Evolutionary conservation across 2,329 filamentous ascomycete genomes (phyloP).

Genomic region (Paecilomyces dactylethromorphus): DNA sequence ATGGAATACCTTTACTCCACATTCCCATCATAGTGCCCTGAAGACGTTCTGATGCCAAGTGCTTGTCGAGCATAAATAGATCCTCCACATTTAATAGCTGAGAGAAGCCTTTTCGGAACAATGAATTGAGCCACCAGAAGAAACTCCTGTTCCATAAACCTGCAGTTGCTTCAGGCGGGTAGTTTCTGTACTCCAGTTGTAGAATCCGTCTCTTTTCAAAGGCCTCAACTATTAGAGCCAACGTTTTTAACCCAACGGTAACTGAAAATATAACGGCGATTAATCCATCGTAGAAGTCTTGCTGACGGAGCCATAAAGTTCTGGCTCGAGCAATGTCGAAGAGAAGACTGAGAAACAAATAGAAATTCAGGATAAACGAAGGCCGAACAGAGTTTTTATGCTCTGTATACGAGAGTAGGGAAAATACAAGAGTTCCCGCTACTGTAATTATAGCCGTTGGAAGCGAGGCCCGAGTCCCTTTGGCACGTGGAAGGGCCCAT

Average conservation of each 20-base stretch:
- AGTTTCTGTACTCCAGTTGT: constrained; percentile 32
- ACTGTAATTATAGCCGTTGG: constrained; percentile 24
- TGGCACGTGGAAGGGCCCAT: constrained; percentile 25
- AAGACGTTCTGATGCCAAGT: constrained; percentile 36
- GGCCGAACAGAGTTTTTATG: constrained; percentile 41
- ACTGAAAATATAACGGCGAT: constrained; percentile 39
- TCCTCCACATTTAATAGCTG: constrained; percentile 16
- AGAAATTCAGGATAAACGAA: constrained; percentile 42
- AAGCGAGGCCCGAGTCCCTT: constrained; percentile 28
- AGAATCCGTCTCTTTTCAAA: constrained; percentile 39
- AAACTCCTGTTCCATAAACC: constrained; percentile 25
- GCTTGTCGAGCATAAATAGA: constrained; percentile 33
- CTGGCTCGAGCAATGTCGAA: constrained; percentile 42
- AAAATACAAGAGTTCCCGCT: constrained; percentile 23
- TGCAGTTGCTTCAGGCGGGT: constrained; percentile 6
- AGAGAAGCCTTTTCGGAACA: constrained; percentile 20
- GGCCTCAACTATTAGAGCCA: constrained; percentile 41
- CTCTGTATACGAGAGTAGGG: constrained; percentile 41
- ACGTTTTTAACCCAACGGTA: constrained; percentile 35
- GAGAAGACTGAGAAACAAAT: constrained; percentile 39
- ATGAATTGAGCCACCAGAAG: constrained; percentile 8
- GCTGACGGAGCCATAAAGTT: constrained; percentile 35
- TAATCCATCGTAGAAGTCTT: constrained; percentile 16
- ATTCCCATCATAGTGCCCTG: constrained; percentile 28
- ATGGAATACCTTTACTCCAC: constrained; percentile 34